Percentiles rank a stretch among this genome's conserved stretches.
phyloP scores from a whole-genome alignment of 1,284 basidiomycete species.

The Omphalotus olearius region DNA sequence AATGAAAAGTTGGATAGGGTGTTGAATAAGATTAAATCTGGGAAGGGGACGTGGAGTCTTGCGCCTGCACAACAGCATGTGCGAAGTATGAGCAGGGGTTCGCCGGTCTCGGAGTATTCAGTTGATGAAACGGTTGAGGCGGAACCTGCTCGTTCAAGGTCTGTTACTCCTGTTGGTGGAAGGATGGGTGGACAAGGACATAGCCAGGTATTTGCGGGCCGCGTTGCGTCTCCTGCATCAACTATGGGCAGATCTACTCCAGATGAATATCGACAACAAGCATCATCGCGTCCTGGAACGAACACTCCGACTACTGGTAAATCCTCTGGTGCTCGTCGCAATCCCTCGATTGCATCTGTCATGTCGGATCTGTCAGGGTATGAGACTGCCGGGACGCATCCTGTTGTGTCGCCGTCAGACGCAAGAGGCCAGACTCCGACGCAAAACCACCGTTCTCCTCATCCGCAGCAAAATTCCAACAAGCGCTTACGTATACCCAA shows the following conservation, averaged over 20 bases:
- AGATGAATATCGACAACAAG: conserved; percentile 21
- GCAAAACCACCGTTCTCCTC: conserved; percentile 5
- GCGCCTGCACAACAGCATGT: conserved; percentile 28
- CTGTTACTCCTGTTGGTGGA: conserved; percentile 27
- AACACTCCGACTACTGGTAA: conserved; percentile 23
- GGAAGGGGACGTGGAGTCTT: neutral
- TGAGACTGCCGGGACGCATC: conserved; percentile 40
- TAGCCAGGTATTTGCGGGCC: conserved; percentile 20
- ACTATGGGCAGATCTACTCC: conserved; percentile 11
- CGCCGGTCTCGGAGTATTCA: conserved; percentile 18
- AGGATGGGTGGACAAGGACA: too few species aligned
- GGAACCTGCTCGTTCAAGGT: conserved; percentile 26
- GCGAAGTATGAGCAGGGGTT: conserved; percentile 13
- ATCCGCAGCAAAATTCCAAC: neutral
- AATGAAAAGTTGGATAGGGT: conserved; percentile 78
- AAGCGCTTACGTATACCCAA: conserved; percentile 51
- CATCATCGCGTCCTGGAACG: conserved; percentile 24
- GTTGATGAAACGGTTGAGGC: conserved; percentile 13
- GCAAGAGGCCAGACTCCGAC: conserved; percentile 10
- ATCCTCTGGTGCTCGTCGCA: conserved; percentile 29
- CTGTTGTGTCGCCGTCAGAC: neutral
- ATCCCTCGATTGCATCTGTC: conserved; percentile 62
- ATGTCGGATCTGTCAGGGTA: conserved; percentile 58
- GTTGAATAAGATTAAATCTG: conserved; percentile 65
- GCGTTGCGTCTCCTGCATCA: conserved; percentile 20